Base-by-base conservation (phyloP, 2,329 filamentous ascomycete genomes). In the Lecanoromycetidae sp. region DNA sequence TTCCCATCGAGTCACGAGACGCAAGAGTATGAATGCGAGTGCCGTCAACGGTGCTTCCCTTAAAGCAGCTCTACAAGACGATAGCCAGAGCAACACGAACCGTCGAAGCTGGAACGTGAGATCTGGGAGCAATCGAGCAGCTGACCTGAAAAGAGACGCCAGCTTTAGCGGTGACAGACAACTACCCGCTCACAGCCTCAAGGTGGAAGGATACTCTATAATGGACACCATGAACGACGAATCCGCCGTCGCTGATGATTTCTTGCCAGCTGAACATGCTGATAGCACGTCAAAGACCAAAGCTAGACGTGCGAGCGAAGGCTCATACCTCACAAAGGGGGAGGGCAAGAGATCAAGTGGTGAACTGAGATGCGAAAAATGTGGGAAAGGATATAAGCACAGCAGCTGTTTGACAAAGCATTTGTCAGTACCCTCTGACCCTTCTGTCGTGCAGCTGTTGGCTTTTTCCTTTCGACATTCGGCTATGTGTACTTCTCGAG, bases 391-490 rank as follows among this genome's bases (percentile, higher is more conserved):
- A 70, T 98, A 98, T 79, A 98, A 98, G 80, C 91, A 98, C 77
- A 94, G 88, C 80, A 96, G 91, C 74, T 98, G 91, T 80, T 80
- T 98, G 75, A 93, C 86, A 66, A 98, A 96, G 79, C 91, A 98
- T 81, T 83, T 95, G 91, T 96, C 81, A 79, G 91, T 94, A 75
- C 71, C 75, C 79, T 75, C 72, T 69, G 68, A 33, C 39, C 43
- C 32, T 45, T 29, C 30, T 46, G 41, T 47, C 46, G 48, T 39
- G 23, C 69, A 42, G 45, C 37, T 47, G 45, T 47, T 37, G 33
- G 45, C 45, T 47, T 17, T 30, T 27, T 30, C 32, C 45, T 37
- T 47, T 37, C 30, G 17, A 15, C 38, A 23, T n/a, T n/a, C n/a
- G n/a, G n/a, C n/a, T n/a, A n/a, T n/a, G n/a, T n/a, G n/a, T n/a